Evolutionary conservation across 140 eudicot genomes (phyloP).

Genomic region (Cichorium intybus): DNA sequence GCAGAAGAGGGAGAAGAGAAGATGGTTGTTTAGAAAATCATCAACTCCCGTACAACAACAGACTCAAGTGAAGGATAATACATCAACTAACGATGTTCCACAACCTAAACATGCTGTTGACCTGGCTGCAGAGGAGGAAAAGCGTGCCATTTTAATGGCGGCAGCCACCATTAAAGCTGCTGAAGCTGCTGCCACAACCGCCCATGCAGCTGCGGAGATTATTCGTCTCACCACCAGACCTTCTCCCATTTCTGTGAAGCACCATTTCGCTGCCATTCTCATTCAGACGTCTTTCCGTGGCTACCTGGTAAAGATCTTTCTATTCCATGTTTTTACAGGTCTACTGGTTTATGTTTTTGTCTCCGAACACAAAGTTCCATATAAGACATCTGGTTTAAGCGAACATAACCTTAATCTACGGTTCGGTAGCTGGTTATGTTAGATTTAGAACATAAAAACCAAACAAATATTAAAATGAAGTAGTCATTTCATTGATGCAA

Average conservation of each 20-base stretch:
- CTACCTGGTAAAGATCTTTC: slow-evolving; percentile 48
- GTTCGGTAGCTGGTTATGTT: not conserved
- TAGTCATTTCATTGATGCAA: not conserved
- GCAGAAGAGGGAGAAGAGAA: slow-evolving; percentile 70
- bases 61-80: slow-evolving; percentile 19
- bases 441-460: not conserved
- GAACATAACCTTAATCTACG: slow-evolving; percentile 6
- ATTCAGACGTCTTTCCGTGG: slow-evolving; percentile 95
- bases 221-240: slow-evolving; percentile 46
- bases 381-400: slow-evolving; percentile 1
- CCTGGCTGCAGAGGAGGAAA: slow-evolving; percentile 34
- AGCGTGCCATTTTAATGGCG: slow-evolving; percentile 61
- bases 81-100: slow-evolving; percentile 4
- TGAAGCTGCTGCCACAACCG: slow-evolving; percentile 64
- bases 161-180: slow-evolving; percentile 62
- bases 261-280: slow-evolving; percentile 65
- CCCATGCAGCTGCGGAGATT: slow-evolving; percentile 64
- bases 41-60: slow-evolving; percentile 22
- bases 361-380: not conserved
- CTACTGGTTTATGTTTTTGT: not conserved
- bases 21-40: slow-evolving; percentile 75
- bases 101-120: slow-evolving; percentile 7
- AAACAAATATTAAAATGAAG: slow-evolving; percentile 8
- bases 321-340: not conserved
- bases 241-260: slow-evolving; percentile 31